Conservation (phyloP, 495 filamentous ascomycete genomes). For the Penicillium canescens region DNA sequence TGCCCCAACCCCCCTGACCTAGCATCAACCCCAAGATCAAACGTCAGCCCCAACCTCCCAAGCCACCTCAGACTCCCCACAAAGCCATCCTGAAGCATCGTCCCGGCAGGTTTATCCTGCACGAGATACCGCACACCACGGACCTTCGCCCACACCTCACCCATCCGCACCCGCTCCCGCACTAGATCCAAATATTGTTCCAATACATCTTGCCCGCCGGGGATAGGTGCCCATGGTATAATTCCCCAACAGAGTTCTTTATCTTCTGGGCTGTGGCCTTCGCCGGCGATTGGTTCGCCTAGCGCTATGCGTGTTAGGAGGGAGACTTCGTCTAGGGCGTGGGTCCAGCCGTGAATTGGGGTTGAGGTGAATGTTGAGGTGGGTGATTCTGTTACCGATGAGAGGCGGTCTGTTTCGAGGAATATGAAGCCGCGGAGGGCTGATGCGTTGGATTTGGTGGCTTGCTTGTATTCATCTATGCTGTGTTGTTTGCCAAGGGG, state of each 20-base stretch:
- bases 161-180: conserved; percentile 23
- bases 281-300: conserved; percentile 54
- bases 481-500: conserved; percentile 63
- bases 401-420: conserved; percentile 76
- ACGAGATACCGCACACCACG: conserved; percentile 79
- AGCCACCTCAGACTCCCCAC: conserved; percentile 69
- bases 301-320: conserved; percentile 64
- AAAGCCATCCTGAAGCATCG: conserved; percentile 60
- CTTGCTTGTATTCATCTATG: conserved; percentile 55
- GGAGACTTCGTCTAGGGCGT: conserved; percentile 70
- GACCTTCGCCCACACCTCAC: conserved; percentile 50
- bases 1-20: conserved; percentile 67
- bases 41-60: conserved; percentile 60
- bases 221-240: conserved; percentile 81
- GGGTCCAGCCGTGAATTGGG: conserved; percentile 39
- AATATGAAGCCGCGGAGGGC: conserved; percentile 70
- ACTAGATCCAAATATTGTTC: conserved; percentile 52
- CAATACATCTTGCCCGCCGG: conserved; percentile 51
- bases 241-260: conserved; percentile 59
- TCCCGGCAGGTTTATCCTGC: conserved; percentile 69
- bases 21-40: conserved; percentile 83
- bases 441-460: conserved; percentile 8
- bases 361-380: neutral
- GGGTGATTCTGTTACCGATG: conserved; percentile 40
- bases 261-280: conserved; percentile 58